Evolutionary conservation across 306 rosid species (phyloP), one percentile per base, ranked within the genome.

Genomic region (Mimosa pudica): DNA sequence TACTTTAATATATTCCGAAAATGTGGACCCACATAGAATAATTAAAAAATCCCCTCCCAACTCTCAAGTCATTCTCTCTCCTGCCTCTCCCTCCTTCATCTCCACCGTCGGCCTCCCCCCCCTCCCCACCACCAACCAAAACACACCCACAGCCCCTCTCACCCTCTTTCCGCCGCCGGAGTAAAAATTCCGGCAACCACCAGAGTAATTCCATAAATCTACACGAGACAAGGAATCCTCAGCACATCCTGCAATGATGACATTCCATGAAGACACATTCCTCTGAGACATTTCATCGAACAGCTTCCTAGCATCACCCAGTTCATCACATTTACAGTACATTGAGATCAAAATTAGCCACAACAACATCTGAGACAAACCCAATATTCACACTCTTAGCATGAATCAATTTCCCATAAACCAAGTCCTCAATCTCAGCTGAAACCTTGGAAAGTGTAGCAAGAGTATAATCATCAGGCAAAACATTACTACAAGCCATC

Each of bases 271-370:
- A 76, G 84, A 87, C 7, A 83, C 85, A 73, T 83, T 94, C 82
- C 90, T 89, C 0, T 65, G 81, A 71, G 92, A 87, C 94, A 89
- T 94, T 89, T 89, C 94, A 55, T 90, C 94, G 11, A 94, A 92
- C 87, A 85, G 67, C 78, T 87, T 92, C 76, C 87, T 57, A 9
- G 89, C 80, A 16, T 78, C 88, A 33, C 76, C 49, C 74, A 83
- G 79, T 49, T 70, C 77, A 0, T 89, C 93, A 70, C 92, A 88
- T 76, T 89, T 90, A 4, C 77, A 48, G 73, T 92, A 92, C 97
- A 89, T 90, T 0, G 92, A 85, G 83, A 90, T 82, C 16, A 92
- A 57, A 94, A 74, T 92, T 94, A 7, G 80, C 87, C 71, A 92
- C 89, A 67, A 92, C 89, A 1, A 65, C 79, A 79, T 92, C 98